Percentiles rank a stretch among this genome's conserved stretches.
phyloP scores from a whole-genome alignment of 2,329 filamentous ascomycete genomes.

The Alternaria hordeiaustralica region DNA sequence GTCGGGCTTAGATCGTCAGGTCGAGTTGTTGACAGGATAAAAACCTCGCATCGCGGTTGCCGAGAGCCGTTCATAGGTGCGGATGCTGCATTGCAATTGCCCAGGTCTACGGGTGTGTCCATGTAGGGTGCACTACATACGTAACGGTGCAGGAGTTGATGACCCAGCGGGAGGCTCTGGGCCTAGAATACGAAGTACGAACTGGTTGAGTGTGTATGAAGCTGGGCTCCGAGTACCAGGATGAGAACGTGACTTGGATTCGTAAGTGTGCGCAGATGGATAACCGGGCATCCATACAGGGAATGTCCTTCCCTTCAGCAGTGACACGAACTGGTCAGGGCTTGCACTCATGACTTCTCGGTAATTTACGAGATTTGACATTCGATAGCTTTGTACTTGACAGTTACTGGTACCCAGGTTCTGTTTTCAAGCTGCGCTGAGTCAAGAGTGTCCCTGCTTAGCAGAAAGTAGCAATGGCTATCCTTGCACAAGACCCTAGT shows the following conservation, averaged over 20 bases:
- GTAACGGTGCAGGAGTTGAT: neutral
- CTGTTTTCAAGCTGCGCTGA: neutral
- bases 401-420: neutral
- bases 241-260: neutral
- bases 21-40: neutral
- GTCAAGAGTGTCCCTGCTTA: neutral
- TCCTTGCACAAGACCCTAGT: neutral
- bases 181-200: neutral
- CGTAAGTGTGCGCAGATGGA: neutral
- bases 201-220: neutral
- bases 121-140: neutral
- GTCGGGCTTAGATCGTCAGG: constrained; percentile 4
- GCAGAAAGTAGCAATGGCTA: neutral
- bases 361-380: neutral
- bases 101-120: neutral
- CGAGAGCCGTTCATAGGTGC: neutral
- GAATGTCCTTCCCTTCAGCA: neutral
- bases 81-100: neutral
- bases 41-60: neutral
- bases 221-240: neutral
- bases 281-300: neutral
- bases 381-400: neutral
- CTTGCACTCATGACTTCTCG: neutral
- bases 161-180: neutral
- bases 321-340: neutral